These are phyloP conservation scores for Trichoderma koningii DNA, from an alignment of 2,329 filamentous ascomycete species.

Conservation along the genomic window DNA sequence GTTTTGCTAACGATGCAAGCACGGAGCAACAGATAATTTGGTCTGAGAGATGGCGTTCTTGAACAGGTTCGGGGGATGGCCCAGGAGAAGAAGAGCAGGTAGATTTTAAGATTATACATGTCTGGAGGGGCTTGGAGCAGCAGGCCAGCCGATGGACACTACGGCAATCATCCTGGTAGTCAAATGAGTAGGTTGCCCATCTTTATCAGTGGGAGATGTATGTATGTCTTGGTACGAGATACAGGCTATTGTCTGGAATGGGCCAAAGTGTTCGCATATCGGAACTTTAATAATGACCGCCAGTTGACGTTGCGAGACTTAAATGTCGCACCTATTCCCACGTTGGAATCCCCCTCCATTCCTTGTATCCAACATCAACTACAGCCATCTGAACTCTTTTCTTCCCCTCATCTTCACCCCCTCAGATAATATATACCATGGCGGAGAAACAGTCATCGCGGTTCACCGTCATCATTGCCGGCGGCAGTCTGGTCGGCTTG, in stretches of 20 bases:
- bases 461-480: conserved; percentile 36
- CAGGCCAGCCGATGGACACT: background rate
- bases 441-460: background rate
- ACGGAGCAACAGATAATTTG: too few relatives aligned
- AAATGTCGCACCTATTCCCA: background rate
- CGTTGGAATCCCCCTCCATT: background rate
- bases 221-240: too few relatives aligned
- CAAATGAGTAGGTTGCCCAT: too few relatives aligned
- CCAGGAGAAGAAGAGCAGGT: background rate
- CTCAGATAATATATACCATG: background rate
- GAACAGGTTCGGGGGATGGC: too few relatives aligned
- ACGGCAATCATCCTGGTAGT: background rate
- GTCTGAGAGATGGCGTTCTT: too few relatives aligned
- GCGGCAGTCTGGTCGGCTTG: conserved; percentile 42
- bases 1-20: background rate
- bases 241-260: too few relatives aligned
- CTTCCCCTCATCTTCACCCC: background rate
- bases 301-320: background rate
- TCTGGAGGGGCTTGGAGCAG: background rate
- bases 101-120: background rate
- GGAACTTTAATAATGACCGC: background rate
- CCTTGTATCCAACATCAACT: background rate
- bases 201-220: too few relatives aligned
- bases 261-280: too few relatives aligned
- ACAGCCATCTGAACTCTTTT: background rate